Percentiles rank a stretch among this genome's conserved stretches.
Evolutionary conservation across 2,329 filamentous ascomycete species (phyloP).

Genomic region (Xylaria sp.): DNA sequence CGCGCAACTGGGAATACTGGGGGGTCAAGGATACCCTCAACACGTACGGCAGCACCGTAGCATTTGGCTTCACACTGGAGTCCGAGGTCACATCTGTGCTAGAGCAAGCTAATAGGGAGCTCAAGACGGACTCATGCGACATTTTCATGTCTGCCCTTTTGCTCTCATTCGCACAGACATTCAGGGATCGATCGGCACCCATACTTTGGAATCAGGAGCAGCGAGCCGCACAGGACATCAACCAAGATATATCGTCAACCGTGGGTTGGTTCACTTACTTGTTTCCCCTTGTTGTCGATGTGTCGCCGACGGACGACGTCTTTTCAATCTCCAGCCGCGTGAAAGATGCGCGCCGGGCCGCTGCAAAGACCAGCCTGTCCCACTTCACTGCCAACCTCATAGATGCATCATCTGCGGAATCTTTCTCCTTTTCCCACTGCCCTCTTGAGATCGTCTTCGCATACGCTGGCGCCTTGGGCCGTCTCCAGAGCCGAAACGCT

Average conservation of each 20-base stretch:
- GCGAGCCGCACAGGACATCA: constrained; percentile 39
- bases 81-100: constrained; percentile 40
- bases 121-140: constrained; percentile 49
- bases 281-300: constrained; percentile 44
- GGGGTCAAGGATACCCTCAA: constrained; percentile 40
- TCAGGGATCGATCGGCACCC: constrained; percentile 46
- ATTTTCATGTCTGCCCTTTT: constrained; percentile 50
- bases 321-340: constrained; percentile 47
- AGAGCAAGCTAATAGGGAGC: constrained; percentile 39
- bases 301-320: constrained; percentile 43
- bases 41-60: constrained; percentile 40
- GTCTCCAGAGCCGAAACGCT: constrained; percentile 43
- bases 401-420: constrained; percentile 25
- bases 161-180: constrained; percentile 51
- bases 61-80: constrained; percentile 40
- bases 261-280: constrained; percentile 58
- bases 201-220: constrained; percentile 52
- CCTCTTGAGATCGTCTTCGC: constrained; percentile 57
- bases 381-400: constrained; percentile 43
- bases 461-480: constrained; percentile 46
- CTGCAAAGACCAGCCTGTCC: constrained; percentile 41
- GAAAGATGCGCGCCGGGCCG: constrained; percentile 46
- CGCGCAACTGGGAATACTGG: constrained; percentile 45
- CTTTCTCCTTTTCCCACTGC: constrained; percentile 38
- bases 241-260: constrained; percentile 49